A percentile compares a stretch with the other conserved stretches of the same genome.
These are phyloP conservation scores for Penicillium verhagenii DNA, from an alignment of 495 filamentous ascomycete genomes.

Conservation along the genomic window DNA sequence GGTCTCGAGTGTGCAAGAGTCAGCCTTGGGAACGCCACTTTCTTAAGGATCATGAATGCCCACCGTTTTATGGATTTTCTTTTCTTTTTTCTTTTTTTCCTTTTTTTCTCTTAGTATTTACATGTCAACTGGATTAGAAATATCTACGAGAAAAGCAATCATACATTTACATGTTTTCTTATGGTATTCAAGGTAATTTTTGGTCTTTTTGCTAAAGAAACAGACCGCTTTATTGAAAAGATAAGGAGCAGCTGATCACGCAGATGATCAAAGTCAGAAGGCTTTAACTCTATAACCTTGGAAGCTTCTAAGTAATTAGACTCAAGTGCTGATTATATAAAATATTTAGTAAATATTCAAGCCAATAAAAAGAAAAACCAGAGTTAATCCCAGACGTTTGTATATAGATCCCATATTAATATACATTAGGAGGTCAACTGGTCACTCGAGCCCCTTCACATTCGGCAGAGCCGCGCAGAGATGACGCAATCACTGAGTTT, in stretches of 20 bases:
- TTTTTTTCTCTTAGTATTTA: neutral
- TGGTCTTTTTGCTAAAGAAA: too few species aligned
- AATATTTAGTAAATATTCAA: too few species aligned
- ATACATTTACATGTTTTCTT: neutral
- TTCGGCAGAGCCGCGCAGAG: conserved; percentile 18
- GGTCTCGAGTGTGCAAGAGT: conserved; percentile 17
- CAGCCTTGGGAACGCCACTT: conserved; percentile 24
- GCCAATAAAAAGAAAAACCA: too few species aligned
- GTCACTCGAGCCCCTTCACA: neutral
- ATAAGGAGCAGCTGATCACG: too few species aligned
- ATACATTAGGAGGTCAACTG: neutral
- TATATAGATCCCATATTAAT: too few species aligned
- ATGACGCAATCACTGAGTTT: conserved; percentile 24
- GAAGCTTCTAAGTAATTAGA: too few species aligned
- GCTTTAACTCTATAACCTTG: too few species aligned
- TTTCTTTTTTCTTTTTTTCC: neutral
- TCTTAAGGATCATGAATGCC: conserved; percentile 16
- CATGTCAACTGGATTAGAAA: neutral
- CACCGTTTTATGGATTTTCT: neutral
- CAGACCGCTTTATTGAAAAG: too few species aligned
- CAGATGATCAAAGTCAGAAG: too few species aligned
- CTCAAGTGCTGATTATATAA: too few species aligned
- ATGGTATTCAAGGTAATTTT: too few species aligned
- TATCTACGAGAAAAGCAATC: neutral
- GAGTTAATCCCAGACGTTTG: neutral